phyloP scores from a whole-genome alignment of 2,329 filamentous ascomycete genomes.

The Hymenoscyphus fraxineus region DNA sequence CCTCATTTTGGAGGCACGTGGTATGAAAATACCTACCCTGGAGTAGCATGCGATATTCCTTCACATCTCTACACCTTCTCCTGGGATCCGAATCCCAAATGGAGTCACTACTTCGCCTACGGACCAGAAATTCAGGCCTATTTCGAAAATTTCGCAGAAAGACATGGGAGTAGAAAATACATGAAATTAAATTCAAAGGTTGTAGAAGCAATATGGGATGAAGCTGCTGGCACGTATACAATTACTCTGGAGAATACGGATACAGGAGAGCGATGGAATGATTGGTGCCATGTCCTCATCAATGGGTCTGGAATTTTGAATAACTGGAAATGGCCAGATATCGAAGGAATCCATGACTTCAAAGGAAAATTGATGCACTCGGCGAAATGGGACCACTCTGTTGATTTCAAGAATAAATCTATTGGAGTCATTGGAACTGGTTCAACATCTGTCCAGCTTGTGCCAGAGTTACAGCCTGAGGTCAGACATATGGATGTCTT shows the following conservation, averaged over 20 bases:
- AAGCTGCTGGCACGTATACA: conserved; percentile 44
- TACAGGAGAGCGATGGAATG: conserved; percentile 39
- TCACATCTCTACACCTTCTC: conserved; percentile 39
- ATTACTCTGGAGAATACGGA: conserved; percentile 41
- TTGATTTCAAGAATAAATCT: conserved; percentile 36
- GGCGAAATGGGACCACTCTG: conserved; percentile 40
- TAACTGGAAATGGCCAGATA: conserved; percentile 42
- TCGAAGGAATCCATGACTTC: conserved; percentile 43
- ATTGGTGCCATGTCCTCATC: conserved; percentile 24
- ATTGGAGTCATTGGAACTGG: conserved; percentile 37
- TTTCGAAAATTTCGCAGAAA: conserved; percentile 44
- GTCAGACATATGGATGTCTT: conserved; percentile 20
- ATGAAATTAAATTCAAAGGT: conserved; percentile 48
- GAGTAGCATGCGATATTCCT: conserved; percentile 44
- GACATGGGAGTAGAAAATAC: conserved; percentile 45
- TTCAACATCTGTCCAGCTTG: conserved; percentile 35
- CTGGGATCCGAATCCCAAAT: conserved; percentile 55
- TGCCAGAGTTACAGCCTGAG: conserved; percentile 36
- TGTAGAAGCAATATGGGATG: conserved; percentile 44
- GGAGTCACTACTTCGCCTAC: conserved; percentile 53
- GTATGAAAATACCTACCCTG: conserved; percentile 55
- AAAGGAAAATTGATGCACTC: conserved; percentile 43
- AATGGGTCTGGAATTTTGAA: conserved; percentile 23
- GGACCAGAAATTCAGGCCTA: conserved; percentile 55
- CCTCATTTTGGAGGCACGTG: conserved; percentile 49